Conservation (phyloP, 2,329 filamentous ascomycete genomes). For the Rugonectria rugulosa region DNA sequence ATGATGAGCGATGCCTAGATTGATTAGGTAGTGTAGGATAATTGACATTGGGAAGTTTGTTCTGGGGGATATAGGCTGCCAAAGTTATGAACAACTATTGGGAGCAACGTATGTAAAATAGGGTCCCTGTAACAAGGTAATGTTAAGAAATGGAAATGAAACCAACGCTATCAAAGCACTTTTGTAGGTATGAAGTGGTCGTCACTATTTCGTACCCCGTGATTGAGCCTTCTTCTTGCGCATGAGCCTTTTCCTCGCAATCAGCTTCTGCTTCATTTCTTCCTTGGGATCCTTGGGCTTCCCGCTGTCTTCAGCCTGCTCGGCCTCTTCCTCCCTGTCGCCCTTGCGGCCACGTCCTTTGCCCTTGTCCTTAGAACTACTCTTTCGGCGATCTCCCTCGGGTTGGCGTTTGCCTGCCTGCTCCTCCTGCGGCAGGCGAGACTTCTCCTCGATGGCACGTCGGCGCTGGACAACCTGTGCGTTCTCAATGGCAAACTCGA, state of each 20-base stretch:
- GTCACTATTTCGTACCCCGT: slow-evolving; percentile 42
- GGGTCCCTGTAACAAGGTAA: too few relatives aligned
- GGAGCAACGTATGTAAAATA: too few relatives aligned
- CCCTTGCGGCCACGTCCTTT: slow-evolving; percentile 30
- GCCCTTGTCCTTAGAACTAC: slow-evolving; percentile 29
- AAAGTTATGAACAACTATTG: too few relatives aligned
- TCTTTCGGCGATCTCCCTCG: slow-evolving; percentile 22
- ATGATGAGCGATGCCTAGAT: slow-evolving; percentile 4
- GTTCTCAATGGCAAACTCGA: slow-evolving; percentile 98
- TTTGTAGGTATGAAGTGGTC: slow-evolving; percentile 24
- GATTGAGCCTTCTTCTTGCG: slow-evolving; percentile 69
- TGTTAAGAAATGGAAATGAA: too few relatives aligned
- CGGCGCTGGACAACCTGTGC: slow-evolving; percentile 91
- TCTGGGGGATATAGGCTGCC: background rate
- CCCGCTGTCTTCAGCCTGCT: slow-evolving; percentile 33
- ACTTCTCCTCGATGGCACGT: slow-evolving; percentile 46
- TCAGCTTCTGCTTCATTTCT: slow-evolving; percentile 73
- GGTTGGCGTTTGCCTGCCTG: slow-evolving; percentile 24
- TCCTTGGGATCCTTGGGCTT: slow-evolving; percentile 48
- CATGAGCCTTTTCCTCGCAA: slow-evolving; percentile 83
- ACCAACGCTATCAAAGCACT: slow-evolving; percentile 21
- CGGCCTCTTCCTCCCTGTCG: slow-evolving; percentile 17
- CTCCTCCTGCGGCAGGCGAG: slow-evolving; percentile 36
- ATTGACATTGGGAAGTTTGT: background rate
- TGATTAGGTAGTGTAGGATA: slow-evolving; percentile 6